Evolutionary conservation across 1,284 basidiomycete genomes (phyloP).

Genomic region (Trichosporon sp.): DNA sequence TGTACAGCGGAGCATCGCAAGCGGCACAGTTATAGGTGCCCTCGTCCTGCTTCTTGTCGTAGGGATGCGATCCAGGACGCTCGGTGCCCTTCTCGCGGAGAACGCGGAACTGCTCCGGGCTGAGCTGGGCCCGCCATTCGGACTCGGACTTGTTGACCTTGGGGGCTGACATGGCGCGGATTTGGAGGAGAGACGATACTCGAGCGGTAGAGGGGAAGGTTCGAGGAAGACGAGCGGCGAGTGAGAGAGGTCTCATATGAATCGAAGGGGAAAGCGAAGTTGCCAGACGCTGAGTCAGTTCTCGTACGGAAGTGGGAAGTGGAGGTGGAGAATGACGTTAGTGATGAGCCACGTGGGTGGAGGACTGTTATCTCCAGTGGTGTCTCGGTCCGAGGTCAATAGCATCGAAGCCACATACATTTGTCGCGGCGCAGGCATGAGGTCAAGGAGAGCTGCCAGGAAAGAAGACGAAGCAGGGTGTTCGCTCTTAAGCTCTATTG

Average conservation of each 20-base stretch:
- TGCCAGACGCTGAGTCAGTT: neutral
- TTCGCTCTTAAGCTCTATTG: too few species aligned
- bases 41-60: conserved; percentile 60
- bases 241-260: neutral
- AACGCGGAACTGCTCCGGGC: conserved; percentile 81
- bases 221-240: neutral
- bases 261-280: neutral
- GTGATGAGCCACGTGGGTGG: neutral
- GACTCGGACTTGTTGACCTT: conserved; percentile 59
- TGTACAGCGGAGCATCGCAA: conserved; percentile 61
- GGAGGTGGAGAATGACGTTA: conserved; percentile 3
- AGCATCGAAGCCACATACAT: too few species aligned
- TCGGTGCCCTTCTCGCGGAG: conserved; percentile 86
- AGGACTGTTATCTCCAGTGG: neutral
- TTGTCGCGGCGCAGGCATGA: too few species aligned
- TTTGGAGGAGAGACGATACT: neutral
- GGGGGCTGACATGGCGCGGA: conserved; percentile 16
- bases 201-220: neutral
- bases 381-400: too few species aligned
- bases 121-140: conserved; percentile 82
- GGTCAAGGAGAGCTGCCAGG: too few species aligned
- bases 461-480: too few species aligned
- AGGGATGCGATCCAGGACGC: conserved; percentile 65
- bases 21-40: conserved; percentile 59
- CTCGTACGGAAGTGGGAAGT: neutral